A percentile compares a stretch with the other conserved stretches of the same genome.
phyloP scores from a whole-genome alignment of 441 rosid species.

The Macaranga tanarius region DNA sequence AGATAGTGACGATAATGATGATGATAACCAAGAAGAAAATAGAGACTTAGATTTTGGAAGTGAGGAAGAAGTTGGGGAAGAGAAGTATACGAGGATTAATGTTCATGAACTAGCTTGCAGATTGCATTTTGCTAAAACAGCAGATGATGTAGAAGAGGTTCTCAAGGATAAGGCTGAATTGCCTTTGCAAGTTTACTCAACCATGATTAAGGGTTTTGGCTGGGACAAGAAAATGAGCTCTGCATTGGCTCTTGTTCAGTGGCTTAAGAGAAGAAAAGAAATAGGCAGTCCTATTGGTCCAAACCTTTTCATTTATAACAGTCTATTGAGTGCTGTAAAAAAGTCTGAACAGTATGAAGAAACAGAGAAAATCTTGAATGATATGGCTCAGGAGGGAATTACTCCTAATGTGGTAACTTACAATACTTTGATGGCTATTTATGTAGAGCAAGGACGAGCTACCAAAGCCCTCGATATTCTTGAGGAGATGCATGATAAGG shows the following conservation, averaged over 20 bases:
- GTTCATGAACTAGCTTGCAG: slow-evolving; percentile 54
- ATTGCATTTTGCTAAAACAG: slow-evolving; percentile 57
- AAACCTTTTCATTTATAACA: slow-evolving; percentile 66
- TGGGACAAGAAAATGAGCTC: slow-evolving; percentile 56
- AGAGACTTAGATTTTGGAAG: slow-evolving; percentile 12
- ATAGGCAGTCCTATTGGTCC: slow-evolving; percentile 52
- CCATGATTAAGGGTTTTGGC: slow-evolving; percentile 71
- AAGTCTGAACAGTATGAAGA: slow-evolving; percentile 44
- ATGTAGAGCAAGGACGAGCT: slow-evolving; percentile 52
- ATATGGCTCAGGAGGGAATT: slow-evolving; percentile 64
- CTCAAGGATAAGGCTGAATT: slow-evolving; percentile 60
- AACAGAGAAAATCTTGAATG: slow-evolving; percentile 54
- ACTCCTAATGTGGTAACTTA: slow-evolving; percentile 68
- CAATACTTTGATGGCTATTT: slow-evolving; percentile 69
- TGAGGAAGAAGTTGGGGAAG: slow-evolving; percentile 26
- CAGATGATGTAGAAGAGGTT: slow-evolving; percentile 68
- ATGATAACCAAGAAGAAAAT: slow-evolving; percentile 16
- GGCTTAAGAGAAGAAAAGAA: slow-evolving; percentile 76
- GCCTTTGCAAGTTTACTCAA: slow-evolving; percentile 63
- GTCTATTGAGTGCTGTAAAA: slow-evolving; percentile 74
- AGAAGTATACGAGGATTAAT: slow-evolving; percentile 43
- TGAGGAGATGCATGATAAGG: slow-evolving; percentile 52
- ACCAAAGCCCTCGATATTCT: slow-evolving; percentile 59
- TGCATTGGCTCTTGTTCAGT: slow-evolving; percentile 71
- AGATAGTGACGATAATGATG: slow-evolving; percentile 21